Conservation (phyloP, 2,329 filamentous ascomycete species). For the Trichophyton equinum region DNA sequence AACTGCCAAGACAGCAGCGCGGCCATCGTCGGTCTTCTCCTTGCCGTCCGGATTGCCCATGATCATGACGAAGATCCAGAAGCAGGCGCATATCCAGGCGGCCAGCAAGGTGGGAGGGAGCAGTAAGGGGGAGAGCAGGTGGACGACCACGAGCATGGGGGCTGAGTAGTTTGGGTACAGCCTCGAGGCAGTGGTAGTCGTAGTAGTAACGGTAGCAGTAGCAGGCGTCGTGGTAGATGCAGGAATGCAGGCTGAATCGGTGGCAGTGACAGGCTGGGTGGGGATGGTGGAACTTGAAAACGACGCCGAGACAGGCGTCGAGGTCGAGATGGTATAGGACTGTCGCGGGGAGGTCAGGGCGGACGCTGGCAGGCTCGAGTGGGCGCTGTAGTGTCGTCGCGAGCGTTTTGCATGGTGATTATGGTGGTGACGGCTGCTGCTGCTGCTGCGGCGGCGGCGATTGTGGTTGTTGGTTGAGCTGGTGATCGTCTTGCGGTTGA, state of each 20-base stretch:
- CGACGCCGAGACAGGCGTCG: slow-evolving; percentile 17
- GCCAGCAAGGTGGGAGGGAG: slow-evolving; percentile 45
- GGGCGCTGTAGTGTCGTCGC: not conserved
- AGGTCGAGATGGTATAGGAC: slow-evolving; percentile 3
- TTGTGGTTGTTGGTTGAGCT: slow-evolving; percentile 10
- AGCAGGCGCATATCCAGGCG: slow-evolving; percentile 47
- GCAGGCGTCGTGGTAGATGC: too few species aligned
- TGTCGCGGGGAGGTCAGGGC: not conserved
- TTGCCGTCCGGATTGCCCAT: slow-evolving; percentile 50
- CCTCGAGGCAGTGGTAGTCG: slow-evolving; percentile 11
- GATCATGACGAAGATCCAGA: slow-evolving; percentile 50
- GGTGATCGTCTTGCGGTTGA: slow-evolving; percentile 29
- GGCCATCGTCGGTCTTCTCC: slow-evolving; percentile 48
- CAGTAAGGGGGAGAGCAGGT: slow-evolving; percentile 44
- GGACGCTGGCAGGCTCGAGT: not conserved
- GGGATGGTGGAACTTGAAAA: slow-evolving; percentile 32
- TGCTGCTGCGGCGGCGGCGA: not conserved
- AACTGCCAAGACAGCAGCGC: slow-evolving; percentile 46
- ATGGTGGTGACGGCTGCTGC: not conserved
- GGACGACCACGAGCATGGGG: slow-evolving; percentile 37
- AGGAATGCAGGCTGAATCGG: not conserved
- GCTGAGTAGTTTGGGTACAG: slow-evolving; percentile 26
- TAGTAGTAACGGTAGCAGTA: too few species aligned
- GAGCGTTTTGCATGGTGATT: not conserved
- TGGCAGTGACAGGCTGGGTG: slow-evolving; percentile 19